Evolutionary conservation across 306 rosid genomes (phyloP), one percentile per base, ranked within the genome.

Genomic region (Trichosanthes truncata): DNA sequence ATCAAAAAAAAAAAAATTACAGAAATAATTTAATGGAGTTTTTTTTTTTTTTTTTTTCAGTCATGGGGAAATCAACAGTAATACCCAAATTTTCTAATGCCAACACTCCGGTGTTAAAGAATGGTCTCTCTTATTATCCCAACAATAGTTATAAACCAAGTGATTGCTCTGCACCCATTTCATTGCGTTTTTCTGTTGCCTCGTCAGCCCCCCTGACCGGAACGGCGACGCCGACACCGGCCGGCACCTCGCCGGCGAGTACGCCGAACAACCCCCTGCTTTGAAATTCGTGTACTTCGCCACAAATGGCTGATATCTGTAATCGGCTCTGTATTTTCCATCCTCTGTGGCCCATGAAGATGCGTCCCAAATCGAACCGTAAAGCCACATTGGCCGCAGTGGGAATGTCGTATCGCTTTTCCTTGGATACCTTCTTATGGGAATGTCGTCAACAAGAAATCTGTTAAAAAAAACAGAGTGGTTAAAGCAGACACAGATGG

Each of bases 291-390:
- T 85, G 82, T 85, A 95, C 68, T 69, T 84, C 4, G 99, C 99
- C 72, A 91, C 90, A 84, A 95, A 95, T 33, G 97, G 99, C 74
- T 95, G 97, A 83, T 93, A 95, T 57, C 67, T 92, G 7, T 95
- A 95, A 81, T 95, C 97, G 33, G 96, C 98, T 86, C 88, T 95
- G 90, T 95, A 95, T 73, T 93, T 95, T 1, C 99, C 99, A 87
- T 95, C 97, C 77, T 92, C 98, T 3, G 97, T 95, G 20, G 99
- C 99, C 99, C 99, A 95, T 10, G 99, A 91, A 31, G 99, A 95
- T 7, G 99, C 99, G 77, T 95, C 99, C 97, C 99, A 95, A 62
- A 95, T 95, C 61, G 99, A 95, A 35, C 99, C 99, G 78, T 95
- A 92, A 0, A 93, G 66, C 99, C 99, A 95, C 97, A 95, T 92